Base-by-base conservation (phyloP, 2,329 filamentous ascomycete genomes). In the Curvularia verruculosa region DNA sequence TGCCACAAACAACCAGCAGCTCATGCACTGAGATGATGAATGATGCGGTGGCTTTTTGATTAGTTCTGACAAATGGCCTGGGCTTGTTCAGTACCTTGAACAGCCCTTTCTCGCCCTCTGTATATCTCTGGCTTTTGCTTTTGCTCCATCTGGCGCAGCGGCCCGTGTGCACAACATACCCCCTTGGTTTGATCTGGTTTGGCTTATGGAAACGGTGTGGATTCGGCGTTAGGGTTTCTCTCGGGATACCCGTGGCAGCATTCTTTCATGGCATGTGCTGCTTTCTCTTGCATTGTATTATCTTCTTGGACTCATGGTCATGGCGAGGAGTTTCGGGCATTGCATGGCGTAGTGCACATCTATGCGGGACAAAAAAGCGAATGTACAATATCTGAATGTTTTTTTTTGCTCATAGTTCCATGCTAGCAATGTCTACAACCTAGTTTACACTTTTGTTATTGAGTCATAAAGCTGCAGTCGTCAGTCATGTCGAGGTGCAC, bases 1-100 rank as follows among this genome's bases (percentile, higher is more conserved):
- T 57, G 66, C 72, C 19, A 61, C 69, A 19, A 74, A 72, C 57
- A 76, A 76, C 57, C 75, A 76, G 56, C 69, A 71, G 43, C 65
- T 75, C 24, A 70, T 77, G 57, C 75, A 76, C 50, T 75, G 61
- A 62, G n/a, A 31, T 15, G 15, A 12, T 13, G 28, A 21, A 24
- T 15, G 34, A 24, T 18, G 15, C 26, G 49, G 31, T 49, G 44
- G 49, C 51, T 31, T 43, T 49, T 54, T 26, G 26, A 41, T 18
- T 40, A 51, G 39, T 41, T 43, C 10, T 40, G 45, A 44, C 46
- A 49, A 44, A 40, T 46, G 52, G 48, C 48, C 50, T 23, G 46
- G 47, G 54, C 47, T 44, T 51, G 56, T 47, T 43, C 53, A 44
- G 36, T 39, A 13, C 39, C 48, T 28, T 43, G 50, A 36, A 29